Percentiles rank a stretch among this genome's conserved stretches.
Conservation (phyloP, 768 basidiomycete genomes). For the Lactarius indigo region DNA sequence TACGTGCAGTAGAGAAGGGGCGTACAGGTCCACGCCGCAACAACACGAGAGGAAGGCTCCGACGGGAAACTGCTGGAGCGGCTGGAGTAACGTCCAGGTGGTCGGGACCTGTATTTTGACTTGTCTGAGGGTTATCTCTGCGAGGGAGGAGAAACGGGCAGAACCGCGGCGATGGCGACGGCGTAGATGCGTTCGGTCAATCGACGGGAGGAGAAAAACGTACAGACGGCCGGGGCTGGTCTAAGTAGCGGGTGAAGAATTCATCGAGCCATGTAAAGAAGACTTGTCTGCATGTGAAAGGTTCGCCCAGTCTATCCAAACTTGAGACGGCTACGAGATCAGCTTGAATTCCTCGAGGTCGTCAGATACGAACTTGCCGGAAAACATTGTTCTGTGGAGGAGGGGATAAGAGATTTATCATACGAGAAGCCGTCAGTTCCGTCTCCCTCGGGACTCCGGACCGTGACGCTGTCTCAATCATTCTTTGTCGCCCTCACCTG, state of each 20-base stretch:
- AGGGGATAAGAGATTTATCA: too few relatives aligned
- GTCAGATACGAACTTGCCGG: conserved; percentile 6
- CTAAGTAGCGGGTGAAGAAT: conserved; percentile 56
- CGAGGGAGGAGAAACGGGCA: conserved; percentile 3
- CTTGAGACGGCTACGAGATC: conserved; percentile 1
- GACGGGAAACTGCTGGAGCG: neutral
- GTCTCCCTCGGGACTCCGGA: too few relatives aligned
- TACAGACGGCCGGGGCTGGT: conserved; percentile 19
- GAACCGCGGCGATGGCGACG: neutral
- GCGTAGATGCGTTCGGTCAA: neutral
- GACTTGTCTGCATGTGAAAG: conserved; percentile 60
- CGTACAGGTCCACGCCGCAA: conserved; percentile 16
- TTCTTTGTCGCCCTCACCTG: too few relatives aligned
- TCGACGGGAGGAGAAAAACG: conserved; percentile 6
- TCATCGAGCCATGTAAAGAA: conserved; percentile 83
- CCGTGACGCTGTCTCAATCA: too few relatives aligned
- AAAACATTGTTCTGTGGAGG: conserved; percentile 4
- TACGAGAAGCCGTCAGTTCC: too few relatives aligned
- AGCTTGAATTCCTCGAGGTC: neutral
- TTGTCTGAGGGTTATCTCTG: neutral
- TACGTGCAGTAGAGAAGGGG: neutral
- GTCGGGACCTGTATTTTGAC: neutral
- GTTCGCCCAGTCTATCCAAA: conserved; percentile 63
- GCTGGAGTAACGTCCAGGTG: neutral
- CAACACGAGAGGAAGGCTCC: conserved; percentile 11